Percentiles rank a stretch among this genome's conserved stretches.
phyloP scores from a whole-genome alignment of 441 rosid species.

The Gossypium davidsonii region DNA sequence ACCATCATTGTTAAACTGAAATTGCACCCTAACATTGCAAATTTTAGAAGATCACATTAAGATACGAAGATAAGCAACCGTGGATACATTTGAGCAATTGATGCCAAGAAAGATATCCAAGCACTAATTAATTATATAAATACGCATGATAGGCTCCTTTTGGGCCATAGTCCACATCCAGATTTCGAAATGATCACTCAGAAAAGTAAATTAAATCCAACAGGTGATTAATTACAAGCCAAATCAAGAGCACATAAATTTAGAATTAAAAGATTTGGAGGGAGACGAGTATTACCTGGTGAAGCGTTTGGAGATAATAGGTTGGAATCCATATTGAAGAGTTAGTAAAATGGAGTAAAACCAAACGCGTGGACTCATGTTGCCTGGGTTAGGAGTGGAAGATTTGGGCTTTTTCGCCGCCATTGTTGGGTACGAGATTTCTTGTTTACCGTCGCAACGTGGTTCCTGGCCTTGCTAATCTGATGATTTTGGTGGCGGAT shows the following conservation, averaged over 20 bases:
- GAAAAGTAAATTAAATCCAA: not conserved
- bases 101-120: not conserved
- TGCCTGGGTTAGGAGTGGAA: slow-evolving; percentile 12
- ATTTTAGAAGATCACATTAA: not conserved
- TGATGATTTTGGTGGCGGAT: not conserved
- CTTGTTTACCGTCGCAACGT: not conserved
- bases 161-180: not conserved
- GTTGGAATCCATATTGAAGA: slow-evolving; percentile 92
- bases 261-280: not conserved
- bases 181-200: not conserved
- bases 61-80: not conserved
- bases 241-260: not conserved
- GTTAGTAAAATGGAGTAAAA: slow-evolving; percentile 66
- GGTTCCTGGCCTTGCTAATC: not conserved
- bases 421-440: slow-evolving; percentile 23
- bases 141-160: not conserved
- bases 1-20: not conserved
- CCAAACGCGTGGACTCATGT: slow-evolving; percentile 41
- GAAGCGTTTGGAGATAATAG: slow-evolving; percentile 89
- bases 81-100: not conserved
- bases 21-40: not conserved
- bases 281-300: slow-evolving; percentile 38
- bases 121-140: not conserved
- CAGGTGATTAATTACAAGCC: not conserved
- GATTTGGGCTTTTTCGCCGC: slow-evolving; percentile 29